A percentile compares a stretch with the other conserved stretches of the same genome.
Evolutionary conservation across 371 early-diverging fungal genomes (phyloP).

Genomic region (Rhizomucor pusillus): DNA sequence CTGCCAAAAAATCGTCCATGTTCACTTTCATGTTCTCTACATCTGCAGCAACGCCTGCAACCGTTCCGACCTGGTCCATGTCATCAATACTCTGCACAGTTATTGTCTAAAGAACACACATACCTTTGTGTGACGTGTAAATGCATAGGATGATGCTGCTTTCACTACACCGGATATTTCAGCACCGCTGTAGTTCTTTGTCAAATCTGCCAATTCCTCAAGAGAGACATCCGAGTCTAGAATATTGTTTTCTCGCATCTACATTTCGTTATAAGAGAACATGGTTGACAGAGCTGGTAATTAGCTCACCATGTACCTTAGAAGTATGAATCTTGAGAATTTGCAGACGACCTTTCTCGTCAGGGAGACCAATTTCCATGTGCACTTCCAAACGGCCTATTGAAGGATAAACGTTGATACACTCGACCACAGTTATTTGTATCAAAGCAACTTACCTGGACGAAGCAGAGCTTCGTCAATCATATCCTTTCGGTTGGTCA

Average conservation of each 20-base stretch:
- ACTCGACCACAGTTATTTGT: background rate
- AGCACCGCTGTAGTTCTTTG: conserved; percentile 99
- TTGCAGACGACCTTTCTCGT: conserved; percentile 88
- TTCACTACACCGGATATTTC: conserved; percentile 98
- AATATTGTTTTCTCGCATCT: conserved; percentile 88
- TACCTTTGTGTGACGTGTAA: conserved; percentile 96
- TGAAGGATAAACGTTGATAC: background rate
- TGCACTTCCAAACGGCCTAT: conserved; percentile 93
- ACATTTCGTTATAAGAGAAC: conserved; percentile 7
- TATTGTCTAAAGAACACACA: background rate
- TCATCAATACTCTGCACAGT: background rate
- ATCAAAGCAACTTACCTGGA: conserved; percentile 58
- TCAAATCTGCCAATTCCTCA: conserved; percentile 82
- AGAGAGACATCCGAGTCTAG: conserved; percentile 91
- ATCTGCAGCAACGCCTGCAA: conserved; percentile 78
- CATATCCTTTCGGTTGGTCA: conserved; percentile 99
- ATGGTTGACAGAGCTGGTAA: background rate
- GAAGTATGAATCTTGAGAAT: conserved; percentile 94
- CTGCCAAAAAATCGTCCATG: conserved; percentile 92
- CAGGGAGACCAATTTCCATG: conserved; percentile 94
- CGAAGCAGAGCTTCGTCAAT: conserved; percentile 97
- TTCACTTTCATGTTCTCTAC: conserved; percentile 88
- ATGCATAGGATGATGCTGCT: conserved; percentile 98
- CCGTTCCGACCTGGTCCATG: conserved; percentile 58
- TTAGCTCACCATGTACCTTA: conserved; percentile 38